A percentile compares a stretch with the other conserved stretches of the same genome.
Conservation (phyloP, 2,329 filamentous ascomycete species). For the Dactylellina leptospora region DNA sequence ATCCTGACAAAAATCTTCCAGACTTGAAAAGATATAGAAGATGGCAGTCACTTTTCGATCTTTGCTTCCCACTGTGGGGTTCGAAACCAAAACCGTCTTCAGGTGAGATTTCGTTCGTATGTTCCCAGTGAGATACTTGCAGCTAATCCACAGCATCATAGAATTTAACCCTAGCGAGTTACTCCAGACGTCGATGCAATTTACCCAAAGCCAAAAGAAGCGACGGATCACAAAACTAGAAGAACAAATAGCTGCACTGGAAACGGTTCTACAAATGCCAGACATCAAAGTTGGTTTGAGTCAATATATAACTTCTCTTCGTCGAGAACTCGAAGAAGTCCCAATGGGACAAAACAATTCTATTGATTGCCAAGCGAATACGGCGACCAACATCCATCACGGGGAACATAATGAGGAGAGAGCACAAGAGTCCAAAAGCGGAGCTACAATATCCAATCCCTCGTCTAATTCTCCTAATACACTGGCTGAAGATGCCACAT, state of each 20-base stretch:
- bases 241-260: not conserved
- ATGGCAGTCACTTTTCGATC: slow-evolving; percentile 3
- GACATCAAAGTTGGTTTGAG: not conserved
- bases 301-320: not conserved
- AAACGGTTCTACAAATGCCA: slow-evolving; percentile 2
- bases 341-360: too few species aligned
- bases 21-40: not conserved
- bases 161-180: not conserved
- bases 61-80: slow-evolving; percentile 4
- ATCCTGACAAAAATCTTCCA: not conserved
- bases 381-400: not conserved
- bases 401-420: not conserved
- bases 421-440: not conserved
- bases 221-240: not conserved
- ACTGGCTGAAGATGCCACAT: not conserved
- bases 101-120: not conserved
- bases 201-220: not conserved
- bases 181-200: not conserved
- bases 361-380: not conserved
- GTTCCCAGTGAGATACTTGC: not conserved
- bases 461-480: not conserved
- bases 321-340: not conserved
- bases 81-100: slow-evolving; percentile 6
- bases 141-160: not conserved
- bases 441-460: too few species aligned